A percentile compares a stretch with the other conserved stretches of the same genome.
Conservation (phyloP, 805 yeast genomes). For the Brettanomyces nanus region DNA sequence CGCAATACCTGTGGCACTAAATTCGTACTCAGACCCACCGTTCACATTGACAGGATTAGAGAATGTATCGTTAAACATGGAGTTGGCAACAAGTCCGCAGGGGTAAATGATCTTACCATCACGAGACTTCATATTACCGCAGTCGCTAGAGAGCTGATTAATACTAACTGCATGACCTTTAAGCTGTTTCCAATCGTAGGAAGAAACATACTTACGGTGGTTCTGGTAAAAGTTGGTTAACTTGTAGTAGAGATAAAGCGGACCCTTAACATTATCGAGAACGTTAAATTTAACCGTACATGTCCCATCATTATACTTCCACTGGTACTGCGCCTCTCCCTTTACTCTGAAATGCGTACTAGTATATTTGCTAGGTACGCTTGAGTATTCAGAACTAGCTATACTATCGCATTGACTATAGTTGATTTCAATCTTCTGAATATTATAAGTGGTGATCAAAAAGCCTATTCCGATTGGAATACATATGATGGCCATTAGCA, state of each 20-base stretch:
- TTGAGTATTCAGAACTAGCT: slow-evolving; percentile 30
- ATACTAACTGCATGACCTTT: slow-evolving; percentile 62
- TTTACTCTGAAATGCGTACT: slow-evolving; percentile 51
- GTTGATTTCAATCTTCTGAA: slow-evolving; percentile 66
- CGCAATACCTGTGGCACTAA: slow-evolving; percentile 58
- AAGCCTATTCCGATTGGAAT: slow-evolving; percentile 89
- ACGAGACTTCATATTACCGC: slow-evolving; percentile 40
- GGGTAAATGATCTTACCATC: slow-evolving; percentile 58
- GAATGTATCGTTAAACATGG: slow-evolving; percentile 84
- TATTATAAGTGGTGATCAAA: slow-evolving; percentile 66
- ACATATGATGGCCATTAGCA: slow-evolving; percentile 67
- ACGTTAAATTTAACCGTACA: slow-evolving; percentile 69
- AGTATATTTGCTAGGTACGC: slow-evolving; percentile 54
- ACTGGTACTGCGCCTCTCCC: slow-evolving; percentile 29
- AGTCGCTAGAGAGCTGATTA: slow-evolving; percentile 41
- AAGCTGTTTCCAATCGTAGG: slow-evolving; percentile 73
- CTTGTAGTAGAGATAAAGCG: slow-evolving; percentile 73
- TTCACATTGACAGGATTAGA: slow-evolving; percentile 33
- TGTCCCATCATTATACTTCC: slow-evolving; percentile 46
- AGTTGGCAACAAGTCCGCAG: slow-evolving; percentile 92
- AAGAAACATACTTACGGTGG: slow-evolving; percentile 87
- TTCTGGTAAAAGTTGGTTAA: slow-evolving; percentile 90
- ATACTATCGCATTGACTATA: slow-evolving; percentile 60
- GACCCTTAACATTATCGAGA: slow-evolving; percentile 62
- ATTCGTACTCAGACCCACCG: slow-evolving; percentile 30